phyloP scores from a whole-genome alignment of 2,329 filamentous ascomycete species.

The Chrysoporthe austroafricana region DNA sequence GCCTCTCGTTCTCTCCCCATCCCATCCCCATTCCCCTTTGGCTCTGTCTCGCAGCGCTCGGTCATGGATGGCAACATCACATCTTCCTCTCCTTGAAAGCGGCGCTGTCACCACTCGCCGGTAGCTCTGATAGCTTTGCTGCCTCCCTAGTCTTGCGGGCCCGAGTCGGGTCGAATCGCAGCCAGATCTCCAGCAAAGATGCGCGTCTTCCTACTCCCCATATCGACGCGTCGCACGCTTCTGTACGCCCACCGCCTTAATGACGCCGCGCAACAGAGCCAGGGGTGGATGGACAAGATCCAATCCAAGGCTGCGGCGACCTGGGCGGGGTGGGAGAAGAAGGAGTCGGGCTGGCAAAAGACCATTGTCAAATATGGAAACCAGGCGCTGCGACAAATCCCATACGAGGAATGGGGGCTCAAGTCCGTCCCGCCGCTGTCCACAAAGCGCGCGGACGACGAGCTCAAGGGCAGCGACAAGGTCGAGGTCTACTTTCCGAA shows the following conservation, averaged over 20 bases:
- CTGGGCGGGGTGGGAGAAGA: constrained; percentile 88
- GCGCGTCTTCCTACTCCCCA: constrained; percentile 91
- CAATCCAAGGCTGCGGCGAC: constrained; percentile 73
- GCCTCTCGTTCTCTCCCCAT: neutral
- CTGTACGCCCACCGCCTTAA: constrained; percentile 86
- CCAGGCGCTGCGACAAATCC: constrained; percentile 80
- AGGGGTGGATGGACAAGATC: constrained; percentile 67
- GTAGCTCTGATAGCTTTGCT: constrained; percentile 5
- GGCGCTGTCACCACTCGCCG: constrained; percentile 1
- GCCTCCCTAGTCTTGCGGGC: neutral
- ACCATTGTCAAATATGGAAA: constrained; percentile 87
- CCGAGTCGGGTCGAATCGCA: neutral
- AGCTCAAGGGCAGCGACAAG: constrained; percentile 63
- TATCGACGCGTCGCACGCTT: constrained; percentile 87
- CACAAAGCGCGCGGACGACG: constrained; percentile 65
- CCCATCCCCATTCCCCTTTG: too few species aligned
- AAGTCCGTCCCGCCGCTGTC: constrained; percentile 90
- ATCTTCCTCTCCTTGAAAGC: neutral
- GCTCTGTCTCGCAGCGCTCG: neutral
- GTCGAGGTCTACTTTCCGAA: constrained; percentile 79
- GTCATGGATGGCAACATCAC: constrained; percentile 7
- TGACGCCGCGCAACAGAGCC: constrained; percentile 54
- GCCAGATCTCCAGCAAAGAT: constrained; percentile 54
- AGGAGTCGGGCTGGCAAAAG: constrained; percentile 85
- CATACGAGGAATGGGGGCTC: constrained; percentile 96